Evolutionary conservation across 352 stramenopile genomes (phyloP).

Genomic region (Globisporangium spinosum): DNA sequence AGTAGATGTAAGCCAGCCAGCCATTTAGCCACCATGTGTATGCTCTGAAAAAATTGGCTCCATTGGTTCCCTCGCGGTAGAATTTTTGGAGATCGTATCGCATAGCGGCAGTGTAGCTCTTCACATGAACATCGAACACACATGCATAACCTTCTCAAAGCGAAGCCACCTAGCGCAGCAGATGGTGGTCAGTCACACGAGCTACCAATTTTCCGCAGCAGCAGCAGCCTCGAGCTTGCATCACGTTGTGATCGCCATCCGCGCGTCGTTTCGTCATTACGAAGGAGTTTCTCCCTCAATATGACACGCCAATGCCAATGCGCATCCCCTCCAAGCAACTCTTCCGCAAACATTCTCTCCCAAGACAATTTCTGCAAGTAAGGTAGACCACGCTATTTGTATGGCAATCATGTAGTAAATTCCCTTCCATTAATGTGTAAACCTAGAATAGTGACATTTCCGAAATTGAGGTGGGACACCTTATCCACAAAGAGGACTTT

Average conservation of each 20-base stretch:
- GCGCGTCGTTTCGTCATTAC: conserved; percentile 8
- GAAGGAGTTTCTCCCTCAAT: neutral
- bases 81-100: conserved; percentile 4
- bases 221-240: neutral
- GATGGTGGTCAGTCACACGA: neutral
- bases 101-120: neutral
- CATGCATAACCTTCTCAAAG: neutral
- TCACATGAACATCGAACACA: neutral
- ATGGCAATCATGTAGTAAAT: neutral
- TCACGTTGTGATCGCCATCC: neutral
- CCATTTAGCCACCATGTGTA: neutral
- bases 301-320: conserved; percentile 1
- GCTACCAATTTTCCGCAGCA: neutral
- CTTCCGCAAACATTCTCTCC: neutral
- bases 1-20: neutral
- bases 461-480: neutral
- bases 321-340: neutral
- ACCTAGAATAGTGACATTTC: neutral
- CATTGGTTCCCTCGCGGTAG: neutral
- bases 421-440: neutral
- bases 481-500: neutral
- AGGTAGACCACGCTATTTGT: neutral
- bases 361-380: neutral
- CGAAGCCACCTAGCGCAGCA: neutral
- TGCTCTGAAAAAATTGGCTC: neutral